Base-by-base conservation (phyloP, 2,329 filamentous ascomycete species). In the Fusarium subtropicale region DNA sequence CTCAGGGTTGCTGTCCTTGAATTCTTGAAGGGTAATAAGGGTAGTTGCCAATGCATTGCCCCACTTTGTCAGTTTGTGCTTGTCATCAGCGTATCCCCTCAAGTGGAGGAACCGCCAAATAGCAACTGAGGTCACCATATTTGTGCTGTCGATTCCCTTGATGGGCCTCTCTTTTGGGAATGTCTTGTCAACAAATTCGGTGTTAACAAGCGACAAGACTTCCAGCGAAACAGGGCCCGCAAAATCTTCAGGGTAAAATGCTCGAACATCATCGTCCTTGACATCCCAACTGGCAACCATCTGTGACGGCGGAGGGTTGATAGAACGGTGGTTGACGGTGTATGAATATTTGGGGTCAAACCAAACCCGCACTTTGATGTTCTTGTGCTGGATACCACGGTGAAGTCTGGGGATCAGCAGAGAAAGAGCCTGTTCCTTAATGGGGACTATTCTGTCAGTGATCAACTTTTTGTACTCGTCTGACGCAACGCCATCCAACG, bases 71-170 rank as follows among this genome's bases (percentile, higher is more conserved):
- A 97, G 85, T 63, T 90, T 88, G 79, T 98, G 95, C 48, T 87
- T 84, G 52, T 90, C 85, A 71, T 96, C 88, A 47, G 97, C 85
- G 75, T 97, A 99, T 26, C 91, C 94, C 62, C 94, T 89, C 50
- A 98, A 85, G 76, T 97, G 93, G 24, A 99, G 85, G 79, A 97
- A 96, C 57, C 94, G 89, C 91, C 93, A 97, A 61, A 95, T 86
- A 9, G 91, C 88, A 73, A 97, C 92, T 20, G 88, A 88, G 10
- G 85, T 80, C 56, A 93, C 82, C 56, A 95, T 86, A 74, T 96
- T 92, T 18, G 80, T 77, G 24, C 84, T 84, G 50, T 91, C 86
- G 67, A 91, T 87, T n/a, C 90, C 87, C 62, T 85, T 88, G 38
- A 84, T 89, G 16, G 80, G 76, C 73, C 83, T 85, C 69, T 86